Evolutionary conservation across 2,329 filamentous ascomycete genomes (phyloP), one percentile per base, ranked within the genome.

Genomic region (Gaeumannomyces sp.): DNA sequence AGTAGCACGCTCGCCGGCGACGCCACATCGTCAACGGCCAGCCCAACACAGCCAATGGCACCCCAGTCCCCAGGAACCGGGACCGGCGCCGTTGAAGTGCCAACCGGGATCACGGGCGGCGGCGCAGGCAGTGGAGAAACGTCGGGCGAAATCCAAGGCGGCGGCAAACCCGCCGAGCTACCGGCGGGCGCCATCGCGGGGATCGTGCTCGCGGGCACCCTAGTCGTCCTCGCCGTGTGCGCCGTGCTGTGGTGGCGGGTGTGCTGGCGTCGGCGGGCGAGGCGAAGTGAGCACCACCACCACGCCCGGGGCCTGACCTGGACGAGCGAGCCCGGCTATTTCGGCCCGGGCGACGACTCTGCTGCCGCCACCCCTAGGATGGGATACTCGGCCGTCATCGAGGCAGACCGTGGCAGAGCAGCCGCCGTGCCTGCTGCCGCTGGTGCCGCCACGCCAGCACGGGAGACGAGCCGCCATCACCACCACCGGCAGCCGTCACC

Each of bases 101-200:
- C 45, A 25, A 10, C 22, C 45, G 22, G 22, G 8, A 25, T 25
- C 45, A 11, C 22, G 22, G 45, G 38, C 38, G 19, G 13, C 8
- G 33, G 10, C 8, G 33, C 33, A 35, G 33, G 45, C 1, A 53
- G 45, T 25, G 45, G 7, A 53, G 45, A 25, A 53, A 25, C 19
- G 2, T 4, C 45, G 2, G 45, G 45, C 19, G 22, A n/a, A 6
- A 53, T n/a, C 45, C 19, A 11, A 10, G 6, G 45, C 45, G 22
- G 10, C 29, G n/a, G 14, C 35, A 11, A 4, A 16, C 19, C 57
- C 11, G 61, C 27, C 38, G n/a, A 16, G 56, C 66, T 76, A 2
- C 68, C 74, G 1, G 70, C 71, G 0, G 76, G 74, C 1, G 69
- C 72, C 27, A 73, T 78, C 56, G 72, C 74, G 5, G 78, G 77